Evolutionary conservation across 305 asterid species (phyloP), one percentile per base, ranked within the genome.

Genomic region (Stenogyne calaminthoides): DNA sequence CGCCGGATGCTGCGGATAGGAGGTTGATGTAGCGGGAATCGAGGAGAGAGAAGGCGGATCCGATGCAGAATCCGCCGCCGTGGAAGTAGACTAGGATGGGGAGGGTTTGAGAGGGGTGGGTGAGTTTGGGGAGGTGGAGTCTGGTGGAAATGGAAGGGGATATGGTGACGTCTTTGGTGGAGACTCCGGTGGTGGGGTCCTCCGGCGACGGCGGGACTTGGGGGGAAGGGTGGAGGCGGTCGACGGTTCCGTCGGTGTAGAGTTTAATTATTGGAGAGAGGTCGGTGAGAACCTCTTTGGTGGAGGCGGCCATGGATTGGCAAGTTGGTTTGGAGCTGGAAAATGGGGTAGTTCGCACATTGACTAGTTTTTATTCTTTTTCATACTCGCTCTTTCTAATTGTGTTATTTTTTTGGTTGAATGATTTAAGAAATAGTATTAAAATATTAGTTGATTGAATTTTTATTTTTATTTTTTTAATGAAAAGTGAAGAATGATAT

Each of bases 41-140:
- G 9, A 77, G 14, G 70, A 11, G 78, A 1, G 80, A 76, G 78
- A 83, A 88, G 42, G 91, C 80, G 25, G 88, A 84, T 4, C 76
- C 87, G 16, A 83, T 0, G 60, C 84, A 78, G 58, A 88, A 84
- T 4, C 78, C 95, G 4, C 89, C 90, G 6, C 85, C 86, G 36
- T 83, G 91, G 81, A 64, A 80, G 64, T 84, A 82, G 55, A 84
- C 55, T 8, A 84, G 47, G 70, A 75, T 65, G 7, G 89, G 84
- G 63, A 84, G 82, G 3, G 59, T 83, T 62, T 80, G 77, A 2
- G 54, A 34, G 18, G 80, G 2, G 44, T 7, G 0, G 18, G 74
- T n/a, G 73, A 67, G 70, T 0, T 81, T 78, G 3, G 90, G 91
- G 64, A 83, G 91, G 81, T 82, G 77, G 16, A 88, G 36, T n/a